These are phyloP conservation scores for Arachnomyces sp. DNA, from an alignment of 2,329 filamentous ascomycete genomes.

Conservation along the genomic window DNA sequence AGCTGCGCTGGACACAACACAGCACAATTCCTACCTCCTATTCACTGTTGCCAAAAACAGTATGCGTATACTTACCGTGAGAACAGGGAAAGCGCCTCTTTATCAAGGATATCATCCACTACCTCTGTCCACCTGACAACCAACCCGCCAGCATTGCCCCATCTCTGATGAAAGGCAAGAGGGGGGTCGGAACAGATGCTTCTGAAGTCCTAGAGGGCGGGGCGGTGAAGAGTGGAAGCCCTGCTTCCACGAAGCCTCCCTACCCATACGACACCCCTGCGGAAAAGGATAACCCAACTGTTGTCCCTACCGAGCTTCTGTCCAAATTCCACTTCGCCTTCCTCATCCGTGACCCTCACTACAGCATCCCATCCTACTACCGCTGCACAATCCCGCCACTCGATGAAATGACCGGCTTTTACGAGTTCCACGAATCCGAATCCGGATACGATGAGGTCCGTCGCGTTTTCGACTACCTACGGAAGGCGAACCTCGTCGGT, in stretches of 20 bases:
- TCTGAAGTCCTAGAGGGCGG: constrained; percentile 24
- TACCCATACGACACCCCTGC: constrained; percentile 51
- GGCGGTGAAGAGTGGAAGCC: constrained; percentile 17
- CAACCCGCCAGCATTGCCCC: constrained; percentile 64
- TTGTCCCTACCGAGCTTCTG: constrained; percentile 66
- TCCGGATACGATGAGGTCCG: constrained; percentile 86
- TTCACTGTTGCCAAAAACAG: constrained; percentile 2
- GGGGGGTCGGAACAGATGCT: constrained; percentile 48
- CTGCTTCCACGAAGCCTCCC: constrained; percentile 28
- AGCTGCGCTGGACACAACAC: too few species aligned
- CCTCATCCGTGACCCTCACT: constrained; percentile 89
- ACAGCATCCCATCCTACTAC: constrained; percentile 86
- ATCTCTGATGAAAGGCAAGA: constrained; percentile 56
- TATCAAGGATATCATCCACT: constrained; percentile 97
- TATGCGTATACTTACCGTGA: constrained; percentile 33
- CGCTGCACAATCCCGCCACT: constrained; percentile 88
- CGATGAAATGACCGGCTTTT: constrained; percentile 71
- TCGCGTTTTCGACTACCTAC: constrained; percentile 76
- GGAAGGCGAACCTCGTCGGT: constrained; percentile 60
- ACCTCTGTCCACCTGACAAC: constrained; percentile 68
- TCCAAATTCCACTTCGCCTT: constrained; percentile 88
- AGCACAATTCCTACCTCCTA: neutral
- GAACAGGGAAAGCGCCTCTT: constrained; percentile 79
- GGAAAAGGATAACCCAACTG: constrained; percentile 72
- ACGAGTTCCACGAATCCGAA: constrained; percentile 77